Conservation (phyloP, 768 basidiomycete species). For the Lactifluus pinguis region DNA sequence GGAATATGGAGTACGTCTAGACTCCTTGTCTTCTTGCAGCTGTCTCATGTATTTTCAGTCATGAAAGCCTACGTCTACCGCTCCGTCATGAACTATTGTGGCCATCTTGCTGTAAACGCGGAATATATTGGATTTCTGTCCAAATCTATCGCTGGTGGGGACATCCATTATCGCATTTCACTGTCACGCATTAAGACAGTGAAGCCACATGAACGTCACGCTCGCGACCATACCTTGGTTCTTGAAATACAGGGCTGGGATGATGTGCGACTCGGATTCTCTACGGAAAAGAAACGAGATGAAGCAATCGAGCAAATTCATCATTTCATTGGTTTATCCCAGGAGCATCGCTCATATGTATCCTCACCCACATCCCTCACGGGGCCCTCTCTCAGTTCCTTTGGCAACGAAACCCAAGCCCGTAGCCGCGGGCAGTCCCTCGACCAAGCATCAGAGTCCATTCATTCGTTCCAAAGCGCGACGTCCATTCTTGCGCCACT, state of each 20-base stretch:
- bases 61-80: slow-evolving; percentile 12
- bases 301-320: slow-evolving; percentile 7
- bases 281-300: slow-evolving; percentile 9
- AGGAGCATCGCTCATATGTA: not conserved
- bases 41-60: slow-evolving; percentile 1
- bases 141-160: slow-evolving; percentile 9
- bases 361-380: not conserved
- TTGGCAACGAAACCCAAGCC: not conserved
- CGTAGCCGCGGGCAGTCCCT: not conserved
- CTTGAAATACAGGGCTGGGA: slow-evolving; percentile 11
- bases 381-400: not conserved
- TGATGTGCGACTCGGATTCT: slow-evolving; percentile 10
- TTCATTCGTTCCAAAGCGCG: slow-evolving; percentile 13
- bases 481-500: slow-evolving; percentile 38
- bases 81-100: slow-evolving; percentile 4
- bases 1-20: slow-evolving; percentile 15
- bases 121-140: slow-evolving; percentile 18
- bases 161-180: slow-evolving; percentile 17
- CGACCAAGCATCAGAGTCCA: not conserved
- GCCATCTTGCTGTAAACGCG: slow-evolving; percentile 10
- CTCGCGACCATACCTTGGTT: slow-evolving; percentile 4
- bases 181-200: slow-evolving; percentile 6
- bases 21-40: not conserved
- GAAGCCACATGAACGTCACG: not conserved
- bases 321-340: slow-evolving; percentile 2